Percentiles rank a stretch among this genome's conserved stretches.
Conservation (phyloP, 2,329 filamentous ascomycete species). For the Diaporthe vexans region DNA sequence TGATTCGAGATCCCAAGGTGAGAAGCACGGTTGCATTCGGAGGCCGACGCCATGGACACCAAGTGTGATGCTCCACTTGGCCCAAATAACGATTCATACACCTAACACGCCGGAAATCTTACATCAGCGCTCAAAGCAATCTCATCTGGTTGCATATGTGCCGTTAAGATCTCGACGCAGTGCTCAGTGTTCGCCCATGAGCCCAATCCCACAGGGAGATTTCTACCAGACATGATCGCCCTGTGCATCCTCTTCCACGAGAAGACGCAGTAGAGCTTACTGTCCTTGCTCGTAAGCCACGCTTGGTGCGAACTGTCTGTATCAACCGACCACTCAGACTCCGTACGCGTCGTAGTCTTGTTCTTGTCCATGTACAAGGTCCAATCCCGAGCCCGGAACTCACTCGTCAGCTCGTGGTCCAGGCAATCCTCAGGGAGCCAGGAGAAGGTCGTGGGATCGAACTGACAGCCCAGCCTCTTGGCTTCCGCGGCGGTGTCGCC, state of each 20-base stretch:
- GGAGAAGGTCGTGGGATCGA: background rate
- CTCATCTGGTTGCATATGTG: background rate
- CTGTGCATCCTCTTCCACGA: background rate
- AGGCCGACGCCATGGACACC: background rate
- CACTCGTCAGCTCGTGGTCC: background rate
- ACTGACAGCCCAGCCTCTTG: background rate
- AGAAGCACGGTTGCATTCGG: background rate
- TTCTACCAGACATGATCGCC: background rate
- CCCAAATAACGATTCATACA: background rate
- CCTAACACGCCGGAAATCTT: background rate
- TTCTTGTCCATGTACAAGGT: background rate
- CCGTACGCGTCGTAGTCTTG: background rate
- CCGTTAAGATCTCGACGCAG: background rate
- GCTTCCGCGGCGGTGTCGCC: background rate
- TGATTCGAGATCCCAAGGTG: background rate
- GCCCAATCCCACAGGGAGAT: background rate
- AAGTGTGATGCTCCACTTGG: background rate
- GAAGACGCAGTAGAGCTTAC: background rate
- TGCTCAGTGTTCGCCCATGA: constrained; percentile 1
- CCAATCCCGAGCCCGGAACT: background rate
- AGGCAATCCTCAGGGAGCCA: constrained; percentile 1
- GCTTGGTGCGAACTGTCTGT: background rate
- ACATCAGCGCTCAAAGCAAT: background rate
- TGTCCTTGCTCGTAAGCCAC: background rate
- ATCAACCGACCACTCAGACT: background rate